These are phyloP conservation scores for Quercus tomentella DNA, from an alignment of 331 rosid genomes.

Conservation along the genomic window DNA sequence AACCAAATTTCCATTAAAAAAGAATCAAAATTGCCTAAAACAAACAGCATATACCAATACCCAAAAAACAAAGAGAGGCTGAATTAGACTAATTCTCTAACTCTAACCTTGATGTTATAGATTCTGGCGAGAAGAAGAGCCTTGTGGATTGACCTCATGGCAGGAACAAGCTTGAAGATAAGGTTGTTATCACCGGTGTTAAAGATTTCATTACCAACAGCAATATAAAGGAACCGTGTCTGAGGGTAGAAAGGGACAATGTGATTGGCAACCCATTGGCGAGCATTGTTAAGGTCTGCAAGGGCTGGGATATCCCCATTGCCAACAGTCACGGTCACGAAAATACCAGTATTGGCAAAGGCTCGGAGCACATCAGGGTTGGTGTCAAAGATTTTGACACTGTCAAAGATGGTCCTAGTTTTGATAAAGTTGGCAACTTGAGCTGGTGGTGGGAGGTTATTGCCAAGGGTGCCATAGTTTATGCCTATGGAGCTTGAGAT, in stretches of 20 bases:
- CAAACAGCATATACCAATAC: too few species aligned
- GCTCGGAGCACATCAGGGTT: conserved; percentile 77
- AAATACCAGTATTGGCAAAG: conserved; percentile 64
- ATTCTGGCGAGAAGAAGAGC: conserved; percentile 63
- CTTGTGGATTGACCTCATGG: conserved; percentile 59
- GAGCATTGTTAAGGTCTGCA: conserved; percentile 20
- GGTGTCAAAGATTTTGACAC: conserved; percentile 73
- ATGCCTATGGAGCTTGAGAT: conserved; percentile 57
- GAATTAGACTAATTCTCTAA: neutral
- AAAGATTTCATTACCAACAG: conserved; percentile 74
- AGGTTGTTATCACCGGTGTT: conserved; percentile 52
- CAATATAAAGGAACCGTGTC: conserved; percentile 59
- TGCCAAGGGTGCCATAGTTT: conserved; percentile 79
- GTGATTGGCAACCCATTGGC: conserved; percentile 46
- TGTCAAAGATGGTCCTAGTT: conserved; percentile 54
- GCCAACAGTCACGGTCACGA: conserved; percentile 66
- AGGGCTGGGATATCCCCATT: conserved; percentile 63
- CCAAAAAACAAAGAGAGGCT: neutral
- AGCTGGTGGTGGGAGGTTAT: conserved; percentile 69
- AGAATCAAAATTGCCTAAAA: too few species aligned
- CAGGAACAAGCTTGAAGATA: conserved; percentile 55
- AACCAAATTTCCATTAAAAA: too few species aligned
- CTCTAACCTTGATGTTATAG: conserved; percentile 50
- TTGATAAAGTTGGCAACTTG: conserved; percentile 64
- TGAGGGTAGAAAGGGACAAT: conserved; percentile 61